Evolutionary conservation across 495 filamentous ascomycete genomes (phyloP), one percentile per base, ranked within the genome.

Genomic region (Penicillium paradoxum): DNA sequence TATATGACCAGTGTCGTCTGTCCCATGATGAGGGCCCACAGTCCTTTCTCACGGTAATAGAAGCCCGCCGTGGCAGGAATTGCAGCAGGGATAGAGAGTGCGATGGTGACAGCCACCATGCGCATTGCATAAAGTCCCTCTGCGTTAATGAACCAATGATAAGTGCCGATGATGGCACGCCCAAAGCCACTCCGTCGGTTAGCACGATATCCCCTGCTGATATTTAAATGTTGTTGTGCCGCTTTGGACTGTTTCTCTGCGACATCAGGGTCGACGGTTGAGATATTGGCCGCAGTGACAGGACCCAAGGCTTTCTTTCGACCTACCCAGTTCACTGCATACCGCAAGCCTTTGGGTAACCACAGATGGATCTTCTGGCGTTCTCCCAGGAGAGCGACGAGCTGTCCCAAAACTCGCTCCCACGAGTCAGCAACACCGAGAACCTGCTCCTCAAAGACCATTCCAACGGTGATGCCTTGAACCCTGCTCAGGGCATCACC

Each of bases 11-110:
- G 38, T 0, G 65, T 65, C 1, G 72, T 75, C 46, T 77, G 74
- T 3, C 56, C 71, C 72, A 76, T 77, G 29, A 77, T 76, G 38
- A 77, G 45, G 1, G 59, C 74, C 74, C 74, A 77, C 0, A 77
- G 46, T 4, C 74, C 73, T 47, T 73, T 75, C 44, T 76, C 67
- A 6, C 72, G 66, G 34, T 70, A 77, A 45, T 66, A 77, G 45
- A 77, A 76, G 2, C 74, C 68, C 13, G 74, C 71, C 25, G 62
- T 69, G 18, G 55, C 51, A 0, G 73, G 73, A 14, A 77, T 66
- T 0, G 61, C 71, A 2, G 64, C 68, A 4, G 71, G 64, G 13
- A 77, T 69, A 6, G 51, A 59, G 11, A 74, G 63, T 4, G 73
- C 72, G n/a, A 76, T 63, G 0, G 72, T 74, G 7, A 76, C 64